Base-by-base conservation (phyloP, 371 early-diverging fungal genomes). In the Mortierella sp. region DNA sequence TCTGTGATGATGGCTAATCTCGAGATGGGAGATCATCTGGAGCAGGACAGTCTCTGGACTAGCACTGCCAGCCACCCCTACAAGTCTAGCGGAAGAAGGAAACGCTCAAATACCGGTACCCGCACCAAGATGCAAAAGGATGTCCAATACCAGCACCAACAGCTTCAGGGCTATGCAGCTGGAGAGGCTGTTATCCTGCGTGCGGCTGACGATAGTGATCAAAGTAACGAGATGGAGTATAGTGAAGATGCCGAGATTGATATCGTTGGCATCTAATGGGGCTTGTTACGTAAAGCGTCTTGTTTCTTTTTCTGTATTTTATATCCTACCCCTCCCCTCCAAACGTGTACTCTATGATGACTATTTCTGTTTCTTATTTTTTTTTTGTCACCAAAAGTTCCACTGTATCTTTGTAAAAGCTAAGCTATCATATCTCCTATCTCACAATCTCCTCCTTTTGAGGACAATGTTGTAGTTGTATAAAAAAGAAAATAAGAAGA, bases 171-270 rank as follows among this genome's bases (percentile, higher is more conserved):
- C 20, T 49, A 28, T 12, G 14, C 24, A 5, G 12, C 35, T 20
- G 55, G 59, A 16, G 51, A 39, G 60, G 30, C 66, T 30, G 43
- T 54, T 11, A n/a, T 69, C 62, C 35, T 65, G 71, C 39, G 35
- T 26, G 65, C 64, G 14, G 24, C 67, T 14, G 35, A 57, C 11
- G 35, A 61, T 2, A 35, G 51, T 43, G 12, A 24, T 69, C 49
- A 58, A n/a, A 54, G 59, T 20, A 64, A 67, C n/a, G 74, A 65
- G 62, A 64, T 66, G 68, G 79, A 73, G 45, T 47, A 32, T 59
- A 70, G 74, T 43, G 80, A 80, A 40, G 80, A 80, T 55, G 72
- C 66, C 20, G 80, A 80, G 72, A 80, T 80, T 62, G 80, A 80
- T 28, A 55, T 80, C 14, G 75, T 80, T 9, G 80, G 80, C 30